Percentiles rank a stretch among this genome's conserved stretches.
phyloP scores from a whole-genome alignment of 805 yeast genomes.

The Saturnispora galanensis region DNA sequence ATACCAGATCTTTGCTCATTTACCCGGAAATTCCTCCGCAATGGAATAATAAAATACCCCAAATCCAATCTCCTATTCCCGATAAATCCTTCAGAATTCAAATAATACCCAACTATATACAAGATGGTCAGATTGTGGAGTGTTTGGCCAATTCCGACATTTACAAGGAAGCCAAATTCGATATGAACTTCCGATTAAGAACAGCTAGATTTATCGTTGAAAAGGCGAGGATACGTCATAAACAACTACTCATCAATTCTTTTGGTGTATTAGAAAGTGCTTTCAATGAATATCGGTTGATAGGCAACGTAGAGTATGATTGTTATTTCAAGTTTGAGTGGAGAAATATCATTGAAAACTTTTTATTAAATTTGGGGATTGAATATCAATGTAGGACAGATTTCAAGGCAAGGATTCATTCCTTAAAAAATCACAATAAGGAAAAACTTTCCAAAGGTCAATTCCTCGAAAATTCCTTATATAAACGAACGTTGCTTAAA shows the following conservation, averaged over 20 bases:
- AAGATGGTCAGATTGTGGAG: constrained; percentile 39
- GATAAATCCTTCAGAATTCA: constrained; percentile 36
- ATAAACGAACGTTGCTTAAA: constrained; percentile 21
- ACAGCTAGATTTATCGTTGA: constrained; percentile 55
- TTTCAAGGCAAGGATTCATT: constrained; percentile 41
- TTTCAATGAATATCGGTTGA: constrained; percentile 15
- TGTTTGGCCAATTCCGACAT: constrained; percentile 49
- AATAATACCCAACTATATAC: constrained; percentile 41
- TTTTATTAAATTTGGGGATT: constrained; percentile 50
- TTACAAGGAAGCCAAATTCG: constrained; percentile 55
- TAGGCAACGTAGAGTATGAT: constrained; percentile 16
- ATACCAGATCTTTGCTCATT: constrained; percentile 53
- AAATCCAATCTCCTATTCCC: constrained; percentile 25
- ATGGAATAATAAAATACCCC: constrained; percentile 47
- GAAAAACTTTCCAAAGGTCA: not conserved
- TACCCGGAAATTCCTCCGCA: constrained; percentile 39
- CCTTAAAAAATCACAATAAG: too few species aligned
- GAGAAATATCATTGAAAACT: constrained; percentile 68
- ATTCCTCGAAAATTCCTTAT: constrained; percentile 11
- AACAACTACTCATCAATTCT: constrained; percentile 17
- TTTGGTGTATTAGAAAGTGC: constrained; percentile 16
- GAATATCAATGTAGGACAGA: constrained; percentile 65
- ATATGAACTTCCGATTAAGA: constrained; percentile 40
- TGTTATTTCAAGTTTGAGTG: constrained; percentile 38
- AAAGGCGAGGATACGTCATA: constrained; percentile 44